Conservation (phyloP, 495 filamentous ascomycete species). For the Niebla homalea region DNA sequence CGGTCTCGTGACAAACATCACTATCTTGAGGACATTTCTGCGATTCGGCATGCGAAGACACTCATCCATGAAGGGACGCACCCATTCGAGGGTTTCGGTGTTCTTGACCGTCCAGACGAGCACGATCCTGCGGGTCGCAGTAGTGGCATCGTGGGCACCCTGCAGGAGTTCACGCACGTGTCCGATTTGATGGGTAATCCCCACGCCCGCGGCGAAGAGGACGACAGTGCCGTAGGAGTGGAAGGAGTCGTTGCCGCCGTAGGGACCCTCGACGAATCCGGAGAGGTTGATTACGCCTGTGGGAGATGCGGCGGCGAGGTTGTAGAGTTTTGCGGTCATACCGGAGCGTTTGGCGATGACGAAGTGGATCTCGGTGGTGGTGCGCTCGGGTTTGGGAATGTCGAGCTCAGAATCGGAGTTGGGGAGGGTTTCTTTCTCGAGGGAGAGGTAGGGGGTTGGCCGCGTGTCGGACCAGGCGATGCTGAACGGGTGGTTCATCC, state of each 20-base stretch:
- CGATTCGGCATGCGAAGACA: conserved; percentile 75
- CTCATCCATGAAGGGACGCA: conserved; percentile 88
- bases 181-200: conserved; percentile 77
- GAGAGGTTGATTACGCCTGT: conserved; percentile 44
- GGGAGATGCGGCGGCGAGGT: conserved; percentile 46
- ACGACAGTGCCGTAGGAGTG: conserved; percentile 75
- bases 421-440: conserved; percentile 31
- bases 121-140: conserved; percentile 65
- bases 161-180: conserved; percentile 62
- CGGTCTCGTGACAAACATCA: conserved; percentile 83
- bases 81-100: conserved; percentile 84
- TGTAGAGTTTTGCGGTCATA: conserved; percentile 67
- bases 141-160: conserved; percentile 52
- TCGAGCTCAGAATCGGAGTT: conserved; percentile 17
- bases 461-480: conserved; percentile 36
- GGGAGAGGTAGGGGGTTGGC: conserved; percentile 12
- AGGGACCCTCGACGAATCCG: conserved; percentile 71
- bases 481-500: conserved; percentile 51
- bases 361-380: conserved; percentile 55
- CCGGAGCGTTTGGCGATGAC: conserved; percentile 67
- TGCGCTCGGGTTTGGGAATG: conserved; percentile 7
- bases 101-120: conserved; percentile 86
- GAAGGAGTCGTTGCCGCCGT: conserved; percentile 53
- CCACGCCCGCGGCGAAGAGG: conserved; percentile 76
- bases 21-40: conserved; percentile 67